These are phyloP conservation scores for Elongisporangium undulatum DNA, from an alignment of 352 stramenopile species.

Conservation along the genomic window DNA sequence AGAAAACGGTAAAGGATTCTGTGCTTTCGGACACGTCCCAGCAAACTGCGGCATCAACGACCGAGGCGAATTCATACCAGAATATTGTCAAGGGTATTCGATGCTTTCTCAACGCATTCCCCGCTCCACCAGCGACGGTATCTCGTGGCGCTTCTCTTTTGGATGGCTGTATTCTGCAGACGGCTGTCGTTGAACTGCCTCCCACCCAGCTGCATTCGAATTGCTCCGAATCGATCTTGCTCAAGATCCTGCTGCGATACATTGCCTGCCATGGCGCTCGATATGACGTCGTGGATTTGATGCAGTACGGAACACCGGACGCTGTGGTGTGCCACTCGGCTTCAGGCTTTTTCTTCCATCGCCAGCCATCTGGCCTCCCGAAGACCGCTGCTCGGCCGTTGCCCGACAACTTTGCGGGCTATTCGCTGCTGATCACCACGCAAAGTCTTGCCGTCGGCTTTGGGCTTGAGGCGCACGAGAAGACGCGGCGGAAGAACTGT, in stretches of 20 bases:
- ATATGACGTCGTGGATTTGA: conserved; percentile 79
- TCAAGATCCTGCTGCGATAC: conserved; percentile 80
- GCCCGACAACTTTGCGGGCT: conserved; percentile 28
- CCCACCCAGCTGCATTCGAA: conserved; percentile 63
- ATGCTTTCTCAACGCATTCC: conserved; percentile 66
- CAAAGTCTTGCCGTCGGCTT: conserved; percentile 40
- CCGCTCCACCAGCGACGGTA: conserved; percentile 11
- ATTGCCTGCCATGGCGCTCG: conserved; percentile 78
- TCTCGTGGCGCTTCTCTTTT: conserved; percentile 3
- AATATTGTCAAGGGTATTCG: conserved; percentile 81
- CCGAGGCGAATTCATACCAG: conserved; percentile 26
- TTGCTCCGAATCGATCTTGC: conserved; percentile 60
- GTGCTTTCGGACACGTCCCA: neutral
- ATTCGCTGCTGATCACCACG: conserved; percentile 77
- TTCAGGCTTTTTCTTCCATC: conserved; percentile 78
- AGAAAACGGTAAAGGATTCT: neutral
- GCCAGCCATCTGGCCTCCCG: conserved; percentile 23
- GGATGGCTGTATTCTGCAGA: conserved; percentile 45
- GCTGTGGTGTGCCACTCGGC: conserved; percentile 73
- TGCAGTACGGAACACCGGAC: conserved; percentile 83
- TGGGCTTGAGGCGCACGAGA: conserved; percentile 23
- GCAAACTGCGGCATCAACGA: neutral
- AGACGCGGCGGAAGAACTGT: conserved; percentile 54
- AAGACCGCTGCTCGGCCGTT: conserved; percentile 17
- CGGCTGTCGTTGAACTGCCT: conserved; percentile 49